These are phyloP conservation scores for Abelmoschus esculentus DNA, from an alignment of 345 rosid species.

Conservation along the genomic window DNA sequence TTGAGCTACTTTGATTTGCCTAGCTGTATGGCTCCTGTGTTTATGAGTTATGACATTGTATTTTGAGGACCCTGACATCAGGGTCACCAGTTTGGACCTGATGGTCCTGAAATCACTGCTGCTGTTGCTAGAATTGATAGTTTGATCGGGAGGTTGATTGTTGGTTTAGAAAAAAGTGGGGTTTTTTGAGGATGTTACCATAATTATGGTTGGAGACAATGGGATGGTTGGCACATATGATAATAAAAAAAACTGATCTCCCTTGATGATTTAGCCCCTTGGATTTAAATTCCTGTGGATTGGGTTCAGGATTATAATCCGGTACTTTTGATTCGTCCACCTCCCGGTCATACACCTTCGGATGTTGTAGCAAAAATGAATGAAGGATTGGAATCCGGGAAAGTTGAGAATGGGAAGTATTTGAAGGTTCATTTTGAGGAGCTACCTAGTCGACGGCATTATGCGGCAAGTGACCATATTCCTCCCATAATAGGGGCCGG, in stretches of 20 bases:
- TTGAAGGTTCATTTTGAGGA: conserved; percentile 77
- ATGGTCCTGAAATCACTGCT: conserved; percentile 73
- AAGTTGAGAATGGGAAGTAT: conserved; percentile 67
- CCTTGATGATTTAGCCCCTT: conserved; percentile 65
- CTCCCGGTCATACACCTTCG: conserved; percentile 29
- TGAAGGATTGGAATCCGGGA: conserved; percentile 55
- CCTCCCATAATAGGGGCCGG: conserved; percentile 73
- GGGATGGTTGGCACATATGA: conserved; percentile 98
- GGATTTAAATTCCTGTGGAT: conserved; percentile 49
- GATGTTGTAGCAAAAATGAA: conserved; percentile 73
- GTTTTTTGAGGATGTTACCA: conserved; percentile 76
- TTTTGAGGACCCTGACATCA: conserved; percentile 97
- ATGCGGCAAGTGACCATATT: conserved; percentile 53
- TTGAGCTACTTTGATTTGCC: conserved; percentile 76
- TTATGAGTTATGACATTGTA: conserved; percentile 84
- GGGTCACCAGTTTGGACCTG: conserved; percentile 90
- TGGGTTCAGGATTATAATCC: conserved; percentile 79
- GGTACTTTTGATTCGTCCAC: conserved; percentile 67
- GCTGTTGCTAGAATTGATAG: conserved; percentile 70
- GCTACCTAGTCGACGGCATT: conserved; percentile 74
- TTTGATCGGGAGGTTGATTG: conserved; percentile 69
- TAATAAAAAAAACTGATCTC: conserved; percentile 60
- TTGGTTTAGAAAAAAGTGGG: conserved; percentile 76
- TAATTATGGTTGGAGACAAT: conserved; percentile 92
- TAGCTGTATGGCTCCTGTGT: conserved; percentile 46